phyloP scores from a whole-genome alignment of 768 basidiomycete genomes.

The Hortiboletus campestris region DNA sequence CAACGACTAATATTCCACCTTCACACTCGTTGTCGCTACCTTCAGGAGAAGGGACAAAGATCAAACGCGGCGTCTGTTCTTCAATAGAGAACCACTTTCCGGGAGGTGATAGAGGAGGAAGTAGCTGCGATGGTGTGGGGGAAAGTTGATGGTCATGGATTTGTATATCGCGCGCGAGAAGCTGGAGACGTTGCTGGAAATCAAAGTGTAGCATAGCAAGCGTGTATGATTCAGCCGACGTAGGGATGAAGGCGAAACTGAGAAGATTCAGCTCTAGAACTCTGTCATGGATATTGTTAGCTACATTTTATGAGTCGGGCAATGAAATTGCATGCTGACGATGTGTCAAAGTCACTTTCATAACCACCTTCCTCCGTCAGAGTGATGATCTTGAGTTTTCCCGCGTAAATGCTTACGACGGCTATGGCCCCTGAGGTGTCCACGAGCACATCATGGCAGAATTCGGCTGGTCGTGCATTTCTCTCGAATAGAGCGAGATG shows the following conservation, averaged over 20 bases:
- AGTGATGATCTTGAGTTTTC: constrained; percentile 64
- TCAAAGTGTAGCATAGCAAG: constrained; percentile 72
- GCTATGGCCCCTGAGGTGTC: constrained; percentile 60
- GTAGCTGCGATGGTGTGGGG: constrained; percentile 43
- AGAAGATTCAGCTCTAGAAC: constrained; percentile 68
- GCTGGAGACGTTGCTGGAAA: constrained; percentile 57
- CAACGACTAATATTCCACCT: constrained; percentile 74
- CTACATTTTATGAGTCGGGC: neutral
- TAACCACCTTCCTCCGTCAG: constrained; percentile 53
- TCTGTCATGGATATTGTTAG: constrained; percentile 34
- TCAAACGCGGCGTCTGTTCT: constrained; percentile 40
- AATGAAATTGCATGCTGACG: constrained; percentile 42
- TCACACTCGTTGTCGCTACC: constrained; percentile 34
- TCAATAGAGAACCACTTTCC: constrained; percentile 41
- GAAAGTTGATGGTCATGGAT: constrained; percentile 46
- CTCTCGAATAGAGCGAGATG: constrained; percentile 56
- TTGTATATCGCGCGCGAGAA: constrained; percentile 57
- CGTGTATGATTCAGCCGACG: constrained; percentile 40
- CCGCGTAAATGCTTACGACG: constrained; percentile 63
- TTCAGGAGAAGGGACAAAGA: constrained; percentile 32
- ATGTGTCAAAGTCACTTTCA: constrained; percentile 57
- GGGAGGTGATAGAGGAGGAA: constrained; percentile 55
- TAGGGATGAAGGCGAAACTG: constrained; percentile 58
- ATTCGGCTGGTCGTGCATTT: constrained; percentile 62
- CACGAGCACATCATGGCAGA: constrained; percentile 67